Evolutionary conservation across 140 eudicot species (phyloP), one percentile per base, ranked within the genome.

Genomic region (Flaveria floridana): DNA sequence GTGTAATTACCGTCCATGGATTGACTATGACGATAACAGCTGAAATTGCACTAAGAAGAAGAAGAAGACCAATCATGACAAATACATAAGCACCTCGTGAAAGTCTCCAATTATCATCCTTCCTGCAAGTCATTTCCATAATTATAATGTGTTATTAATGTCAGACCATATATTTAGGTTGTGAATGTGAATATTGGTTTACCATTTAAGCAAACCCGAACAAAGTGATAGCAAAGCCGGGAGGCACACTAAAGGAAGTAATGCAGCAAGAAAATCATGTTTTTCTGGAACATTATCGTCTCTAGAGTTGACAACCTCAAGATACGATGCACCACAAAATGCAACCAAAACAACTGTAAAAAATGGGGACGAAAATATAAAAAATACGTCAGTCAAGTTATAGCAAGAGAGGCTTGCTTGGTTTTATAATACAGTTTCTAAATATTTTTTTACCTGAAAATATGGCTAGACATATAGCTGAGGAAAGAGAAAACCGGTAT

Each of bases 161-260:
- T 21, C 11, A 76, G 21, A 21, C 30, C 48, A 26, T 34, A 18
- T 46, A 41, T 39, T 56, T 39, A 9, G 12, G 13, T 12, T 37
- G 56, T 62, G 30, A 72, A 58, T 21, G 30, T 34, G 44, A 42
- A 71, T 50, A 28, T 19, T 42, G 20, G 57, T 84, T 78, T 82
- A 91, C 99, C 99, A 95, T 82, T 95, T 95, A 64, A 91, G 87
- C 81, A 95, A 82, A 74, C 99, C 99, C 68, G 96, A 82, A 71
- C 85, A 85, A 56, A 95, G 88, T 64, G 95, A 91, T 12, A 95
- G 85, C 58, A 95, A 58, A 30, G 99, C 99, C 6, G 99, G 99
- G 53, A 95, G 87, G 86, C 99, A 91, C 76, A 95, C 84, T 84
- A 95, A 86, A 1, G 97, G 99, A 78, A 95, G 99, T 71, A 95